Percentiles rank a stretch among this genome's conserved stretches.
These are phyloP conservation scores for Echinosophora koreensis DNA, from an alignment of 306 rosid species.

Conservation along the genomic window DNA sequence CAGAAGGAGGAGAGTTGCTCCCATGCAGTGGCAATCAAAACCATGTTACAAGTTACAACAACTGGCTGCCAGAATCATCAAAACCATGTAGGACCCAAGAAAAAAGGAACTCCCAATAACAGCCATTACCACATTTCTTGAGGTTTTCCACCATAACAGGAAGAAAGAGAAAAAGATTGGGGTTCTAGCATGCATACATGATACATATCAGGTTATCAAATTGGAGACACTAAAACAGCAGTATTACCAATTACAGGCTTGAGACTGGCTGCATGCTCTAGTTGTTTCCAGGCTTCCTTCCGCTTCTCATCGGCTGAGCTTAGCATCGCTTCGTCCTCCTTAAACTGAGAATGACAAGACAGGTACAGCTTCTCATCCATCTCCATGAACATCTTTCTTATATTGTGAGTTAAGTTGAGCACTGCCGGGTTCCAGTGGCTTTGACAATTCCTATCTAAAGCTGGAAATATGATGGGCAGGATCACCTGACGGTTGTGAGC, in stretches of 20 bases:
- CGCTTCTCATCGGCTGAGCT: constrained; percentile 61
- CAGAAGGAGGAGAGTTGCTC: constrained; percentile 47
- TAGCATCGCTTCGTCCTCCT: constrained; percentile 72
- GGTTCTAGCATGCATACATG: constrained; percentile 42
- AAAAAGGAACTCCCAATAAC: constrained; percentile 48
- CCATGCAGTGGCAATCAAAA: constrained; percentile 51
- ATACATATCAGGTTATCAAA: constrained; percentile 53
- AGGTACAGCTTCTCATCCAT: constrained; percentile 87
- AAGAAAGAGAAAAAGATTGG: constrained; percentile 39
- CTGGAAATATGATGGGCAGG: constrained; percentile 82
- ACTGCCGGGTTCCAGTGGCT: constrained; percentile 96
- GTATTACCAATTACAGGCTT: constrained; percentile 81
- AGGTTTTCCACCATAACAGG: constrained; percentile 50
- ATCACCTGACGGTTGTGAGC: constrained; percentile 85
- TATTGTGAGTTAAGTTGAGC: constrained; percentile 75
- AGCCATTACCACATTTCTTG: constrained; percentile 57
- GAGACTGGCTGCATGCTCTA: constrained; percentile 77
- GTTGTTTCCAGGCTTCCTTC: constrained; percentile 79
- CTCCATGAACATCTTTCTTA: constrained; percentile 87
- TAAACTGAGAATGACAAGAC: constrained; percentile 61
- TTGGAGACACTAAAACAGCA: constrained; percentile 81
- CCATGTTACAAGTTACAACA: constrained; percentile 58
- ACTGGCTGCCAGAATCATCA: constrained; percentile 54
- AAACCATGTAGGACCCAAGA: constrained; percentile 44
- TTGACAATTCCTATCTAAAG: constrained; percentile 78